Evolutionary conservation across 306 rosid genomes (phyloP), one percentile per base, ranked within the genome.

Genomic region (Sesbania bispinosa): DNA sequence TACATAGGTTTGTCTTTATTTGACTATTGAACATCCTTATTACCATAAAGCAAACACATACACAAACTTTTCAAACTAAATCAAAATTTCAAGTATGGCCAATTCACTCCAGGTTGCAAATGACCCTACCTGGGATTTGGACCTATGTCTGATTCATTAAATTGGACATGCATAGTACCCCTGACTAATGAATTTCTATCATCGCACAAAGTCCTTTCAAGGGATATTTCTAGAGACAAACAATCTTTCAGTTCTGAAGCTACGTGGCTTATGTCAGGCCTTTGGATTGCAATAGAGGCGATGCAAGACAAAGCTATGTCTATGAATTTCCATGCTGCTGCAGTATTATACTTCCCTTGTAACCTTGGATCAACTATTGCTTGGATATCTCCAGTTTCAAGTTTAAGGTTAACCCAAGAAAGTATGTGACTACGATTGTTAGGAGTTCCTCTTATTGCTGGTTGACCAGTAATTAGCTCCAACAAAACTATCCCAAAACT

Each of bases 301-400:
- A 29, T 10, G 9, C 71, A 65, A 2, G 71, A 65, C 58, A 65
- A 27, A 42, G 71, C 71, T 65, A 27, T 65, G 5, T 38, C 71
- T 3, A 65, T 7, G 42, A 65, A 29, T 15, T 65, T 43, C 71
- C 71, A 45, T 46, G 43, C 58, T 47, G 43, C 45, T 27, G 55
- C 54, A 4, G 19, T n/a, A 4, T 27, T 65, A 43, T 65, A 65
- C 15, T 27, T 15, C 6, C 71, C 58, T 29, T 46, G 6, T 4
- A 65, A 65, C 43, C 71, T 46, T 65, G 45, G 71, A 27, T 65
- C 71, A 3, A 65, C 58, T 14, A 65, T 45, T 27, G 30, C 58
- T 27, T 46, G 29, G 6, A 65, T 42, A 46, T 65, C 21, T 65
- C 58, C 71, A 0, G 18, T 65, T 65, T 38, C 18, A 0, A 27